Conservation (phyloP, 306 rosid genomes). For the Rosa lucieae region DNA sequence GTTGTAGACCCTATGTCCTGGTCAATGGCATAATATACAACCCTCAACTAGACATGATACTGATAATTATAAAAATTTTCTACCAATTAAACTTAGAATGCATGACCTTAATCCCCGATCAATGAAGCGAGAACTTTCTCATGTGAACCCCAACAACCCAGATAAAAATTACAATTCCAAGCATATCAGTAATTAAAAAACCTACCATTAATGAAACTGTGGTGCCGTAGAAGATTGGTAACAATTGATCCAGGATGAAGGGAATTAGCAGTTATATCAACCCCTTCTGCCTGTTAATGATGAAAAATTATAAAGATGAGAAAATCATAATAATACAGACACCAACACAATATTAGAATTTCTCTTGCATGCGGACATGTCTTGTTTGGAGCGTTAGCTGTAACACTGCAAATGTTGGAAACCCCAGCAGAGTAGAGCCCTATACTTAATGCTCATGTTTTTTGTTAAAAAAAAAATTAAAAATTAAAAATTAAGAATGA, state of each 20-base stretch:
- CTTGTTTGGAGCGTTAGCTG: background rate
- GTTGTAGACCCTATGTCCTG: slow-evolving; percentile 42
- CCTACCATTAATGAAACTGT: slow-evolving; percentile 40
- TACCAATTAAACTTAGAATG: background rate
- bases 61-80: background rate
- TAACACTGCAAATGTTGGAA: background rate
- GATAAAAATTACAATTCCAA: background rate
- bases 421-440: background rate
- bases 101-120: background rate
- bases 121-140: background rate
- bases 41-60: slow-evolving; percentile 3
- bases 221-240: slow-evolving; percentile 34
- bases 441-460: background rate
- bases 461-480: background rate
- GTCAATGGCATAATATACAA: background rate
- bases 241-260: slow-evolving; percentile 34
- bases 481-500: background rate
- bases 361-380: background rate
- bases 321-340: background rate
- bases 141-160: background rate
- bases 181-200: background rate
- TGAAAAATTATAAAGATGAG: background rate
- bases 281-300: slow-evolving; percentile 28
- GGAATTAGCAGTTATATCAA: slow-evolving; percentile 31
- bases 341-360: background rate